Percentiles rank a stretch among this genome's conserved stretches.
Evolutionary conservation across 768 basidiomycete genomes (phyloP).

Genomic region (Phylloporus sp.): DNA sequence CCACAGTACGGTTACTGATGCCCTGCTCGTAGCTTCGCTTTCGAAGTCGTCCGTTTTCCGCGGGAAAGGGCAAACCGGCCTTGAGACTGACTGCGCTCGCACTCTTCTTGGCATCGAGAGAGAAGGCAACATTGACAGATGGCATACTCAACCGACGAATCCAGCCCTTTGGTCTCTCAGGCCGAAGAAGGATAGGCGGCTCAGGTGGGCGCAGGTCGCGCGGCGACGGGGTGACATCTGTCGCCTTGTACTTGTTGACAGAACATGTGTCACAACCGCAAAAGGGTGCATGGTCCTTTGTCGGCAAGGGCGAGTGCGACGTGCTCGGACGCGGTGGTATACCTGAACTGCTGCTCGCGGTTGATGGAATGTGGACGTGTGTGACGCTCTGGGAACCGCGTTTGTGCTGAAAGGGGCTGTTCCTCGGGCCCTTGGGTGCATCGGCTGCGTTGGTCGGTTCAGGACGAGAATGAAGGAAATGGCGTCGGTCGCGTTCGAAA

Average conservation of each 20-base stretch:
- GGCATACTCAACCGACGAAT: conserved; percentile 78
- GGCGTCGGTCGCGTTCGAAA: conserved; percentile 53
- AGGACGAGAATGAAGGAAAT: conserved; percentile 35
- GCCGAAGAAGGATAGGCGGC: conserved; percentile 42
- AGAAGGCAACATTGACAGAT: conserved; percentile 55
- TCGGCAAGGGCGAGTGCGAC: conserved; percentile 28
- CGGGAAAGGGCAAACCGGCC: conserved; percentile 28
- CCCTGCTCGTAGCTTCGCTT: conserved; percentile 34
- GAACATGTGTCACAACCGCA: conserved; percentile 70
- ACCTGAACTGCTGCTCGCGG: conserved; percentile 9
- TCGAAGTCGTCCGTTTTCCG: conserved; percentile 48
- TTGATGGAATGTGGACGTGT: conserved; percentile 22
- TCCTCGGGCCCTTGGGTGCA: conserved; percentile 25
- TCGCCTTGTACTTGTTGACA: conserved; percentile 47
- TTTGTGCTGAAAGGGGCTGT: conserved; percentile 23
- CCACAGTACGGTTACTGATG: conserved; percentile 48
- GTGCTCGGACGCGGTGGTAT: conserved; percentile 15
- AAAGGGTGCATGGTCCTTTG: conserved; percentile 51
- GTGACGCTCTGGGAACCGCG: conserved; percentile 29
- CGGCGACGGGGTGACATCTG: conserved; percentile 24
- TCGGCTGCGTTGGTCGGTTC: conserved; percentile 27
- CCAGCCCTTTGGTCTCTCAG: conserved; percentile 67
- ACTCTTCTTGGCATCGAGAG: conserved; percentile 54
- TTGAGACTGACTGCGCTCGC: conserved; percentile 41
- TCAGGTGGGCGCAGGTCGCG: conserved; percentile 40